A percentile compares a stretch with the other conserved stretches of the same genome.
Evolutionary conservation across 1,139 yeast genomes (phyloP).

Genomic region (Wickerhamomyces sp.): DNA sequence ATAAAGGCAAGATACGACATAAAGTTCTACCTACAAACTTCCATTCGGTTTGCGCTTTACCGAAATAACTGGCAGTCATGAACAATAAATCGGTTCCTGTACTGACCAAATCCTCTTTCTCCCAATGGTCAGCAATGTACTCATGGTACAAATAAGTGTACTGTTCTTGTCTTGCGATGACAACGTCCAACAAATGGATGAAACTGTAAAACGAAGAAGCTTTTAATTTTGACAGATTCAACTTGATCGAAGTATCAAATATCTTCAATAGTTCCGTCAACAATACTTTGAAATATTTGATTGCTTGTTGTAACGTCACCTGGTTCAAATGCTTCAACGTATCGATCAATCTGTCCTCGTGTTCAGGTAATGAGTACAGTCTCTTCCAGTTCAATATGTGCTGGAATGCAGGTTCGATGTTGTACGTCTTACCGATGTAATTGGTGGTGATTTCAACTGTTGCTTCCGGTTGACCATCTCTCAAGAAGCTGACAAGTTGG

Average conservation of each 20-base stretch:
- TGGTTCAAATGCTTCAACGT: constrained; percentile 44
- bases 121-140: constrained; percentile 29
- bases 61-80: constrained; percentile 42
- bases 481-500: constrained; percentile 23
- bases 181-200: constrained; percentile 54
- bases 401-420: constrained; percentile 54
- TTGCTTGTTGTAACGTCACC: constrained; percentile 34
- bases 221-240: constrained; percentile 21
- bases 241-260: constrained; percentile 22
- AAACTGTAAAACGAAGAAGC: constrained; percentile 45
- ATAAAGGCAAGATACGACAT: constrained; percentile 51
- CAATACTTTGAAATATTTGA: constrained; percentile 52
- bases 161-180: constrained; percentile 65
- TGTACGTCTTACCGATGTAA: constrained; percentile 67
- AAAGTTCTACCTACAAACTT: constrained; percentile 57
- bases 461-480: constrained; percentile 36
- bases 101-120: constrained; percentile 31
- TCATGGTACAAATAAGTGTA: constrained; percentile 51
- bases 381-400: constrained; percentile 53
- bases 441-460: constrained; percentile 54
- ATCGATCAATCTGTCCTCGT: constrained; percentile 27
- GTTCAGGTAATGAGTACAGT: constrained; percentile 26
- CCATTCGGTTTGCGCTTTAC: constrained; percentile 52
- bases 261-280: constrained; percentile 41
- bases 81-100: constrained; percentile 49